Percentiles rank a stretch among this genome's conserved stretches.
Conservation (phyloP, 805 yeast species). For the Kuraishia floccosa region DNA sequence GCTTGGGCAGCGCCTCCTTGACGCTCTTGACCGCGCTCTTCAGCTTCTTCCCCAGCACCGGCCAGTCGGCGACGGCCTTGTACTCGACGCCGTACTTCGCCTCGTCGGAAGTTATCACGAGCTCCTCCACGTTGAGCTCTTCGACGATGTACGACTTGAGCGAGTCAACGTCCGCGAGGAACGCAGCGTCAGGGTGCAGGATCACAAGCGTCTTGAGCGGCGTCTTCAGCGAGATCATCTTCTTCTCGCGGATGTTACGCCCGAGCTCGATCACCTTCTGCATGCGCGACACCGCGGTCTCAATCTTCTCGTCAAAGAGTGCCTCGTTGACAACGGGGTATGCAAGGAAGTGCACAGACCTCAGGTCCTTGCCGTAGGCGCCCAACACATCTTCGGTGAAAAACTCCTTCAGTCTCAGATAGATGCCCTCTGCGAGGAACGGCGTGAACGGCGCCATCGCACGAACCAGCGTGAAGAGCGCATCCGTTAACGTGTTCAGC, state of each 20-base stretch:
- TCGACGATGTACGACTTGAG: conserved; percentile 74
- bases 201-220: conserved; percentile 86
- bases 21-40: conserved; percentile 90
- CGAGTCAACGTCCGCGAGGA: conserved; percentile 67
- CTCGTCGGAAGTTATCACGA: conserved; percentile 85
- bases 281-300: conserved; percentile 87
- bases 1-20: conserved; percentile 80
- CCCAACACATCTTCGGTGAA: conserved; percentile 49
- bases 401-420: conserved; percentile 56
- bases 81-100: conserved; percentile 85
- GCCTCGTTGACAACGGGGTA: conserved; percentile 80
- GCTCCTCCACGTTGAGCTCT: conserved; percentile 85
- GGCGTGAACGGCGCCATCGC: conserved; percentile 99
- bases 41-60: conserved; percentile 92
- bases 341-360: conserved; percentile 90
- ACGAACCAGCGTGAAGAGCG: conserved; percentile 75
- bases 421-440: conserved; percentile 83
- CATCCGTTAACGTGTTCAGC: conserved; percentile 84
- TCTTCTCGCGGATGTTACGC: conserved; percentile 94
- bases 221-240: conserved; percentile 84
- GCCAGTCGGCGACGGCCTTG: conserved; percentile 98
- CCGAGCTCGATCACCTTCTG: conserved; percentile 95
- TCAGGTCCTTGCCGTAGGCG: conserved; percentile 40
- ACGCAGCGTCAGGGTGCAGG: conserved; percentile 65
- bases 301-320: conserved; percentile 72